Evolutionary conservation across 108 stramenopile genomes (phyloP).

Genomic region (Stephanodiscus minutulus): DNA sequence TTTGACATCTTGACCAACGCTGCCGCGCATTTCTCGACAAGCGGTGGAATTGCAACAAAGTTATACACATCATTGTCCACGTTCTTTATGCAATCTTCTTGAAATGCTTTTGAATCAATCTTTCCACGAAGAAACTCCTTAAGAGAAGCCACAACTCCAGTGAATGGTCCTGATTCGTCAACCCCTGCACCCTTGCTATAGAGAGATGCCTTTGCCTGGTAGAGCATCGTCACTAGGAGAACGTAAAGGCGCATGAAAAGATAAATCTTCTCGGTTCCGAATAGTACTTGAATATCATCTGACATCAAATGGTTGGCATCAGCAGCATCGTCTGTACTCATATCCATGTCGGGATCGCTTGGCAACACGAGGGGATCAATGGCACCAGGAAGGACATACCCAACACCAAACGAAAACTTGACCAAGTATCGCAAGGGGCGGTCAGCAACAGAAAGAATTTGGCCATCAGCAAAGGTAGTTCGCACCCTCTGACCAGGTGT

Average conservation of each 20-base stretch:
- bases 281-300: slow-evolving; percentile 55
- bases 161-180: slow-evolving; percentile 21
- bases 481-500: slow-evolving; percentile 66
- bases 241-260: slow-evolving; percentile 75
- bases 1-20: slow-evolving; percentile 52
- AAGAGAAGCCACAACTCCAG: slow-evolving; percentile 44
- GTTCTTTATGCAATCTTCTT: slow-evolving; percentile 57
- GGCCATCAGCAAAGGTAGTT: slow-evolving; percentile 77
- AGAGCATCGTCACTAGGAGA: slow-evolving; percentile 60
- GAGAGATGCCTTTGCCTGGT: slow-evolving; percentile 50
- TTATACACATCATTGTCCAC: slow-evolving; percentile 50
- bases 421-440: slow-evolving; percentile 55
- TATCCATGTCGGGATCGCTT: slow-evolving; percentile 46
- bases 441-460: slow-evolving; percentile 55
- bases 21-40: slow-evolving; percentile 69
- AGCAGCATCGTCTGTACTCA: slow-evolving; percentile 14
- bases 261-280: slow-evolving; percentile 76
- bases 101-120: slow-evolving; percentile 57
- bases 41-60: slow-evolving; percentile 64
- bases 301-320: slow-evolving; percentile 19
- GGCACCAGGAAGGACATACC: slow-evolving; percentile 57
- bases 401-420: slow-evolving; percentile 73
- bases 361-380: slow-evolving; percentile 58
- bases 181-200: slow-evolving; percentile 14
- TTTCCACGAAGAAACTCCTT: slow-evolving; percentile 43